Evolutionary conservation across 805 yeast genomes (phyloP), one percentile per base, ranked within the genome.

Genomic region (Candida chauliodis): DNA sequence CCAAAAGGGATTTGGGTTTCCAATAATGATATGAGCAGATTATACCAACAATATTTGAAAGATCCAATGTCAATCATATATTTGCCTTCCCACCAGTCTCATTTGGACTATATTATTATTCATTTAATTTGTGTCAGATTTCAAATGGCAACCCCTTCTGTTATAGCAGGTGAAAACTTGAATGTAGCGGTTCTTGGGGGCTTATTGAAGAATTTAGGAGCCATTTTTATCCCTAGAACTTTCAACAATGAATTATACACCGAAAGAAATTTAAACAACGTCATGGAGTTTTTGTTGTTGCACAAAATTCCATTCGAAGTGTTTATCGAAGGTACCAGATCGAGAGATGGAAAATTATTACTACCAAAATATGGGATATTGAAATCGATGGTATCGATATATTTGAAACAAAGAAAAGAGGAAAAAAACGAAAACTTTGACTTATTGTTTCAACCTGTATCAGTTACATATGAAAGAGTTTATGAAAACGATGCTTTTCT

Each of bases 131-230:
- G 76, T 42, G 66, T 76, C 46, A 58, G 83, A 23, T 66, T 78
- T 46, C 78, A 76, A 19, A 53, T 78, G 38, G 63, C 81, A 3
- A 54, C 69, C 8, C 84, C 84, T 1, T 56, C 71, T 4, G 81
- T 78, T 5, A 74, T 78, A 25, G 84, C 84, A 1, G 84, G 84
- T n/a, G 83, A 78, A 35, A 78, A 78, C 51, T 68, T 78, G 50
- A 77, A 79, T 48, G 78, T 78, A 31, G 75, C 81, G 1, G 58
- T 78, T 5, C 65, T 78, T 33, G 81, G 81, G 4, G 57, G 61
- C 7, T 56, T 75, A 36, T 58, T 78, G 46, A 69, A 74, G 39
- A 67, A 55, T 20, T 50, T 68, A 36, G 84, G 84, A 2, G 83
- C 80, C 13, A 68, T 77, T 46, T 78, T 69, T 60, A 78, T 78